Base-by-base conservation (phyloP, 208 protist species). In the Porcisia hertigi region DNA sequence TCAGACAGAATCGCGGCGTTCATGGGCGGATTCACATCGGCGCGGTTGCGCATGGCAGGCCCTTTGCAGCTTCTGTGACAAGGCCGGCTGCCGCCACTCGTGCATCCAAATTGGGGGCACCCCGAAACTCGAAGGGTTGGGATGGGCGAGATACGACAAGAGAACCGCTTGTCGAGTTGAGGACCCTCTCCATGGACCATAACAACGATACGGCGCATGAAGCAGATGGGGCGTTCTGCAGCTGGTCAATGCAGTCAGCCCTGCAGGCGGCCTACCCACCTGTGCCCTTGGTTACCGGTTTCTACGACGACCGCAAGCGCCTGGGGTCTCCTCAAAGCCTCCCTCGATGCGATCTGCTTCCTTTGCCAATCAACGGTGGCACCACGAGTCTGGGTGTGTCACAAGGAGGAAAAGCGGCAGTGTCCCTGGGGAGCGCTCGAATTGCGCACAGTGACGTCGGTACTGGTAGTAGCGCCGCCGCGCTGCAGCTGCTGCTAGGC, bases 241-340 rank as follows among this genome's bases (percentile, higher is more conserved):
- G 69, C 52, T 72, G 52, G 69, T 72, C 69, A 9, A 57, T 72
- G 12, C 69, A 72, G 18, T 45, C 69, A 25, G 53, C 53, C 43
- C 23, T 72, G 36, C 69, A 72, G 53, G 52, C 52, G 69, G 52
- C 52, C 11, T 54, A 57, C 69, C 69, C 69, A 9, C 69, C 69
- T 45, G 14, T 60, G 11, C 69, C 69, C n/a, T 30, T 72, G 34
- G 53, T 72, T 7, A 25, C 69, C 2, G 23, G 2, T 36, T 57
- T 60, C 52, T 39, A 53, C 43, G n/a, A 11, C 18, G 23, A 52
- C 43, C 11, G 64, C 64, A 2, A 36, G 3, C 43, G 41, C 1
- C 43, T 52, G 64, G 18, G 0, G 64, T 23, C 64, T 8, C 64
- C 43, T 12, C 64, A 43, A 6, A 0, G 36, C 43, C 36, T 69